Evolutionary conservation across 108 stramenopile genomes (phyloP).

Genomic region (Epithemia pelagica): DNA sequence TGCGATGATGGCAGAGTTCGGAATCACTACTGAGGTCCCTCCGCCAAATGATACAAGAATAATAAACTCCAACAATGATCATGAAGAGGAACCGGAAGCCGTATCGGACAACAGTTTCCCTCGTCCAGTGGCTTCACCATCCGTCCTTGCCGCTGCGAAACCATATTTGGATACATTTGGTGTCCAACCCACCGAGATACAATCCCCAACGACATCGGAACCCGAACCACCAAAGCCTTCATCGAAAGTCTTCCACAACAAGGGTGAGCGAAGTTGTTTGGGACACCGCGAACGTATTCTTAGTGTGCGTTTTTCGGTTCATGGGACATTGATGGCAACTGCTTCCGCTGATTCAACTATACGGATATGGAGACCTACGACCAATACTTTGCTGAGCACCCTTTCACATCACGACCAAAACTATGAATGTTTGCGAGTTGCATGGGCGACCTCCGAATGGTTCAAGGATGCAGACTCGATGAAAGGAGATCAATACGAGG

Average conservation of each 20-base stretch:
- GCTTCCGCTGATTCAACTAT: constrained; percentile 78
- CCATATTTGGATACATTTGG: background rate
- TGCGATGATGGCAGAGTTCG: background rate
- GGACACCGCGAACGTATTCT: constrained; percentile 73
- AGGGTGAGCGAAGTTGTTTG: constrained; percentile 46
- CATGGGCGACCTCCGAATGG: constrained; percentile 47
- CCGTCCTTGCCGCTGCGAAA: background rate
- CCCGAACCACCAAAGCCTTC: background rate
- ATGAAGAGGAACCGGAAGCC: too few species aligned
- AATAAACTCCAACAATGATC: too few species aligned
- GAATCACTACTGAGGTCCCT: too few species aligned
- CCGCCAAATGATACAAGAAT: too few species aligned
- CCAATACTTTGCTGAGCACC: constrained; percentile 40
- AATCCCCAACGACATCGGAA: background rate
- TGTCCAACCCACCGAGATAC: background rate
- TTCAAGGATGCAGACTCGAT: constrained; percentile 2
- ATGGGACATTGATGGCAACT: constrained; percentile 64
- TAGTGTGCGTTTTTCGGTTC: constrained; percentile 56
- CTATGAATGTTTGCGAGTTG: constrained; percentile 75
- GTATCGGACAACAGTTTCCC: too few species aligned
- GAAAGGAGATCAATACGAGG: background rate
- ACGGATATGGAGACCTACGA: constrained; percentile 53
- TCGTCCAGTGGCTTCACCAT: background rate
- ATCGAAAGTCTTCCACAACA: background rate
- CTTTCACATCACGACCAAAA: constrained; percentile 42